These are phyloP conservation scores for Nicotiana noctiflora DNA, from an alignment of 257 asterid genomes.

Conservation along the genomic window DNA sequence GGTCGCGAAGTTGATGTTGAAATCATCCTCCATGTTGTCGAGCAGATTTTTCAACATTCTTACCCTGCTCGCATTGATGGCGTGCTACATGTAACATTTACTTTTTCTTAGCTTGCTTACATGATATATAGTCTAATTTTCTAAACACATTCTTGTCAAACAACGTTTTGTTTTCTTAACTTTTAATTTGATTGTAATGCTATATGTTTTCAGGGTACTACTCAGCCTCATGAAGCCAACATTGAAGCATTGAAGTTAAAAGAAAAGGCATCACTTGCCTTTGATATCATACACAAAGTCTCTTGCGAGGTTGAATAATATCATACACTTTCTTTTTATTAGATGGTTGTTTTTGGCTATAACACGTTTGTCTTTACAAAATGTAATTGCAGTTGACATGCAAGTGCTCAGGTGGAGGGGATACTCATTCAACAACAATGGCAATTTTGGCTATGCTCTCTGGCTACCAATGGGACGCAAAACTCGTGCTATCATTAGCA, in stretches of 20 bases:
- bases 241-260: constrained; percentile 20
- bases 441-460: constrained; percentile 50
- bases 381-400: constrained; percentile 42
- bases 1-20: constrained; percentile 38
- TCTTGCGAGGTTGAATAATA: constrained; percentile 47
- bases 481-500: constrained; percentile 51
- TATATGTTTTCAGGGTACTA: constrained; percentile 10
- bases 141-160: neutral
- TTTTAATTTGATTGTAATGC: neutral
- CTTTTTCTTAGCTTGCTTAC: neutral
- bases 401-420: constrained; percentile 61
- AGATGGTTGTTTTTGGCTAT: neutral
- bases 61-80: constrained; percentile 54
- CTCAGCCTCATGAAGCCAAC: constrained; percentile 1
- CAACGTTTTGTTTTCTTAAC: neutral
- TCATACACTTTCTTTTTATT: neutral
- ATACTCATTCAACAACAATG: constrained; percentile 43
- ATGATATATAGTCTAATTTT: neutral
- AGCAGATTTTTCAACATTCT: constrained; percentile 44
- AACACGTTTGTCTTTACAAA: neutral
- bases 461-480: constrained; percentile 68
- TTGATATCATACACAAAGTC: constrained; percentile 47
- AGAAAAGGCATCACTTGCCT: constrained; percentile 29
- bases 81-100: constrained; percentile 30
- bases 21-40: constrained; percentile 38